These are phyloP conservation scores for Eucalyptus pumila DNA, from an alignment of 345 rosid species.

Conservation along the genomic window DNA sequence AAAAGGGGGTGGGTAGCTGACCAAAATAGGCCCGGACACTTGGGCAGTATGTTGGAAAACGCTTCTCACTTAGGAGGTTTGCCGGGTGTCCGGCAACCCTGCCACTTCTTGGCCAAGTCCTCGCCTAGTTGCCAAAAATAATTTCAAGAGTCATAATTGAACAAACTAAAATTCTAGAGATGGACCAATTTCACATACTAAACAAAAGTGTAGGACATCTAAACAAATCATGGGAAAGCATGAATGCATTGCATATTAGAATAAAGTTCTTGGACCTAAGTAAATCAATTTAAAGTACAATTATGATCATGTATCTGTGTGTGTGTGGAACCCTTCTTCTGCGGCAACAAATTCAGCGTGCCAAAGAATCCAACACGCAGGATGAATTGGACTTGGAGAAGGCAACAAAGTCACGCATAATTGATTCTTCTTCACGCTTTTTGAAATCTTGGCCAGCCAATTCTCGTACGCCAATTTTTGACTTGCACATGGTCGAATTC, in stretches of 20 bases:
- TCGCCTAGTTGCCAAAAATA: not conserved
- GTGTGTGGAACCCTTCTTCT: not conserved
- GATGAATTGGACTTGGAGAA: not conserved
- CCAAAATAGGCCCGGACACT: not conserved
- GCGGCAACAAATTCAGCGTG: not conserved
- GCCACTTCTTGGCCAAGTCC: not conserved
- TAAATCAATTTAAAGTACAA: too few species aligned
- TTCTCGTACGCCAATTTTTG: not conserved
- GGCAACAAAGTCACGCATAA: not conserved
- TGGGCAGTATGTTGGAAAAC: not conserved
- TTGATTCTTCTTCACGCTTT: not conserved
- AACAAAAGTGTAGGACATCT: too few species aligned
- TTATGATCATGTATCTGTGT: too few species aligned
- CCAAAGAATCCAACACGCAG: not conserved
- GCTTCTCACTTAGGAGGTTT: not conserved
- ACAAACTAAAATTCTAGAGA: too few species aligned
- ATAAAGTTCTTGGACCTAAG: too few species aligned
- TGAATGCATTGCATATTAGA: too few species aligned
- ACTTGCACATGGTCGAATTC: not conserved
- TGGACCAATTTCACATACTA: too few species aligned
- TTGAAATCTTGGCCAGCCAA: not conserved
- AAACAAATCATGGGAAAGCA: too few species aligned
- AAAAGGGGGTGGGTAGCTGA: not conserved
- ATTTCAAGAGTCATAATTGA: too few species aligned
- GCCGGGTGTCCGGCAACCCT: not conserved